Evolutionary conservation across 768 basidiomycete species (phyloP).

Genomic region (Russula earlei): DNA sequence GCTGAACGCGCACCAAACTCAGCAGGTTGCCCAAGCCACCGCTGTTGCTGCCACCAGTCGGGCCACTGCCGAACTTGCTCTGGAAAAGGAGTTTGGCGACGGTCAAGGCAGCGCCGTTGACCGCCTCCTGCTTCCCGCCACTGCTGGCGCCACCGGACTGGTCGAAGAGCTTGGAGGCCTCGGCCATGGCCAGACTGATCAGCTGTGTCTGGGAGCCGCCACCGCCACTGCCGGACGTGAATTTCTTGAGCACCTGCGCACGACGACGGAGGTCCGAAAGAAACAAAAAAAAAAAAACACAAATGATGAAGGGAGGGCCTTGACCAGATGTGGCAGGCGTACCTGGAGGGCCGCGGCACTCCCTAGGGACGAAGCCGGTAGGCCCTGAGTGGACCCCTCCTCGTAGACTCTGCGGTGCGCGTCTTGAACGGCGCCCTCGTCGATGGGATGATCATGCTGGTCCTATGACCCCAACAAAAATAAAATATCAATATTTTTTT

Average conservation of each 20-base stretch:
- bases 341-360: constrained; percentile 74
- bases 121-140: constrained; percentile 72
- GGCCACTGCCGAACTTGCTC: constrained; percentile 44
- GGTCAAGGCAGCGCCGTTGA: constrained; percentile 79
- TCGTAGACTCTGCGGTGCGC: constrained; percentile 59
- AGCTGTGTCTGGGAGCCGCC: constrained; percentile 48
- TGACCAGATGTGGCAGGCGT: constrained; percentile 3
- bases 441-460: constrained; percentile 48
- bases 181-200: constrained; percentile 80
- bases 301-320: background rate
- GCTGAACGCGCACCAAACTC: constrained; percentile 22
- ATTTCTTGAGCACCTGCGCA: constrained; percentile 51
- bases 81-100: constrained; percentile 77
- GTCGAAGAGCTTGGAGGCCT: constrained; percentile 70
- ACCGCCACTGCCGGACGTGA: constrained; percentile 41
- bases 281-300: no score
- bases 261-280: background rate
- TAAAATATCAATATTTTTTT: no score
- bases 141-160: constrained; percentile 51
- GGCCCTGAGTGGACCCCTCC: constrained; percentile 36
- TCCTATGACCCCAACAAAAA: constrained; percentile 27
- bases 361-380: constrained; percentile 58
- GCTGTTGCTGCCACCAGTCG: constrained; percentile 53
- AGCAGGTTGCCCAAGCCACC: constrained; percentile 58
- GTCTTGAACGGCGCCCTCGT: constrained; percentile 52